These are phyloP conservation scores for Musa acuminata DNA, from an alignment of 176 grass and related monocot genomes.

Conservation along the genomic window DNA sequence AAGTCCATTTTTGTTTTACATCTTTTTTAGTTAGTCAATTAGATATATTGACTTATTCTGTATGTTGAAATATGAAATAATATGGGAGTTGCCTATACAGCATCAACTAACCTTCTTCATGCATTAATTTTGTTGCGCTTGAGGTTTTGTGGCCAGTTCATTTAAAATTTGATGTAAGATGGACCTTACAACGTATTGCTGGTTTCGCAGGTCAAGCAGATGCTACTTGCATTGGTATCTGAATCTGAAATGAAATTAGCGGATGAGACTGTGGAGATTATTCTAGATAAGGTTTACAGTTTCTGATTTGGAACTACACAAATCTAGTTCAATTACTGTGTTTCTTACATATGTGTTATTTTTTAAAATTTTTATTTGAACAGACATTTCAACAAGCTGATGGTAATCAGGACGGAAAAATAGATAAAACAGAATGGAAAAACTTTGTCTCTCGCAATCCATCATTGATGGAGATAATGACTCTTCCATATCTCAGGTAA, in stretches of 20 bases:
- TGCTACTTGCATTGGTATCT: slow-evolving; percentile 83
- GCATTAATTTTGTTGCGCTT: background rate
- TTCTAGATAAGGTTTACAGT: slow-evolving; percentile 31
- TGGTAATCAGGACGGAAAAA: slow-evolving; percentile 81
- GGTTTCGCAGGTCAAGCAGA: slow-evolving; percentile 84
- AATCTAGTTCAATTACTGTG: background rate
- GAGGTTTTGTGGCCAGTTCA: background rate
- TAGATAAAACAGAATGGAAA: slow-evolving; percentile 88
- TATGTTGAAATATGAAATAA: too few species aligned
- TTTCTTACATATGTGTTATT: background rate
- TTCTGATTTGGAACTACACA: background rate
- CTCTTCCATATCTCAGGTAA: slow-evolving; percentile 91
- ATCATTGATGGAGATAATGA: slow-evolving; percentile 97
- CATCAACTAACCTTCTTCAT: background rate
- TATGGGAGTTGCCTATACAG: background rate
- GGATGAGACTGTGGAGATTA: slow-evolving; percentile 79
- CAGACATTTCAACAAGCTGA: slow-evolving; percentile 95
- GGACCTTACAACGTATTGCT: slow-evolving; percentile 2
- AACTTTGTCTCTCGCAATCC: slow-evolving; percentile 82
- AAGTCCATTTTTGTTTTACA: too few species aligned
- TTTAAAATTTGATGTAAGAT: background rate
- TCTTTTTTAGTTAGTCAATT: too few species aligned
- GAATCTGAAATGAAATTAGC: slow-evolving; percentile 97
- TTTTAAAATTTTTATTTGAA: slow-evolving; percentile 10
- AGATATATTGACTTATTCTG: too few species aligned